Base-by-base conservation (phyloP, 2,329 filamentous ascomycete species). In the Epichloe baconii region DNA sequence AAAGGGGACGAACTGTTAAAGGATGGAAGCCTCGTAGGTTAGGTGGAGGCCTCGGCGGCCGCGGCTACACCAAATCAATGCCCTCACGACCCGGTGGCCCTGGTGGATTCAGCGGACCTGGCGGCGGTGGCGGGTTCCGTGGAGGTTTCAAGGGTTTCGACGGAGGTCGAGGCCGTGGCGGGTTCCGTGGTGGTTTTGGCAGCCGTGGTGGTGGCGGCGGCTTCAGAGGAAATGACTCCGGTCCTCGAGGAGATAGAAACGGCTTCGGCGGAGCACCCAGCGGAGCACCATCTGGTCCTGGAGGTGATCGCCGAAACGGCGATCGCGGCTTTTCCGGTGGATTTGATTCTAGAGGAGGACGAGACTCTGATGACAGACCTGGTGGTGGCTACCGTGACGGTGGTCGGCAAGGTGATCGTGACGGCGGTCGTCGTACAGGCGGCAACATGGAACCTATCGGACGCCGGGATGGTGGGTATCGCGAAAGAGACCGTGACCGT, bases 21-120 rank as follows among this genome's bases (percentile, higher is more conserved):
- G 88, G 86, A 47, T 98, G 93, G 93, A 86, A 87, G 63, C 93
- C 93, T 55, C 84, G 87, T 59, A 85, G 93, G 56, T 85, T 95
- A 49, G 93, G 91, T 52, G 93, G 93, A 57, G 93, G 93, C 45
- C 79, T 96, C 3, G 93, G 93, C 55, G 91, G 91, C 44, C 83
- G 93, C 61, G 86, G 88, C 57, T 97, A 97, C 69, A 97, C 91
- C 52, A 94, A 91, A 68, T 80, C 83, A 15, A 75, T 82, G 57
- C 79, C 85, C 48, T 75, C 85, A 37, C 81, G 88, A 49, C 88
- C 88, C 56, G 85, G 76, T 53, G 75, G 78, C 10, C 79, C 78
- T 51, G 80, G 78, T 35, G 73, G 75, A 35, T 74, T 69, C 66
- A 77, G 82, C 56, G 80, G 80, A 54, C 76, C 78, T 42, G 74